These are phyloP conservation scores for Colletotrichum sp. DNA, from an alignment of 2,329 filamentous ascomycete species.

Conservation along the genomic window DNA sequence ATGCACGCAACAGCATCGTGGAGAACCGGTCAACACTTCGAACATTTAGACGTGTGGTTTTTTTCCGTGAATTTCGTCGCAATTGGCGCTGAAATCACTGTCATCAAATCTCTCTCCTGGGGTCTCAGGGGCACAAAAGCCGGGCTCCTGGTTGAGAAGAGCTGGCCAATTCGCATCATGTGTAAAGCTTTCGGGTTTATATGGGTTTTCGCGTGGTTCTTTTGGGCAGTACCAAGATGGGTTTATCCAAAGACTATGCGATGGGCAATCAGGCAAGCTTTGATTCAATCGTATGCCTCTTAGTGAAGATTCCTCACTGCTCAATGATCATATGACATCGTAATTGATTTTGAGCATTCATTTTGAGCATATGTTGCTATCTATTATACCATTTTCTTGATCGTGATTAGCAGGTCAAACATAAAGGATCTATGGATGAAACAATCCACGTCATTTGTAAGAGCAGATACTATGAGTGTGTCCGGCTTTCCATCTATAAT, in stretches of 20 bases:
- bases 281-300: background rate
- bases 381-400: background rate
- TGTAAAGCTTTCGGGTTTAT: background rate
- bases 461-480: rapidly evolving
- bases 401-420: background rate
- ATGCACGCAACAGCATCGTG: conserved; percentile 42
- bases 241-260: background rate
- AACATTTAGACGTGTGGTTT: background rate
- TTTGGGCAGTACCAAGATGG: background rate
- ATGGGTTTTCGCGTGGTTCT: background rate
- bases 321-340: background rate
- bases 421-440: background rate
- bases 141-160: background rate
- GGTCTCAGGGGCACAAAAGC: background rate
- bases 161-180: background rate
- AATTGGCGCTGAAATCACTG: background rate
- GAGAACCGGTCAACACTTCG: background rate
- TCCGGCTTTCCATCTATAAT: rapidly evolving
- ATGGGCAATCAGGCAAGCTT: background rate
- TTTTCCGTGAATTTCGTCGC: background rate
- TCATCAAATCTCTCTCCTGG: background rate
- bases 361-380: background rate
- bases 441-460: background rate
- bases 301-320: background rate
- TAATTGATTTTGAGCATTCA: background rate